A percentile compares a stretch with the other conserved stretches of the same genome.
These are phyloP conservation scores for Malassezia obtusa DNA, from an alignment of 1,284 basidiomycete species.

Conservation along the genomic window DNA sequence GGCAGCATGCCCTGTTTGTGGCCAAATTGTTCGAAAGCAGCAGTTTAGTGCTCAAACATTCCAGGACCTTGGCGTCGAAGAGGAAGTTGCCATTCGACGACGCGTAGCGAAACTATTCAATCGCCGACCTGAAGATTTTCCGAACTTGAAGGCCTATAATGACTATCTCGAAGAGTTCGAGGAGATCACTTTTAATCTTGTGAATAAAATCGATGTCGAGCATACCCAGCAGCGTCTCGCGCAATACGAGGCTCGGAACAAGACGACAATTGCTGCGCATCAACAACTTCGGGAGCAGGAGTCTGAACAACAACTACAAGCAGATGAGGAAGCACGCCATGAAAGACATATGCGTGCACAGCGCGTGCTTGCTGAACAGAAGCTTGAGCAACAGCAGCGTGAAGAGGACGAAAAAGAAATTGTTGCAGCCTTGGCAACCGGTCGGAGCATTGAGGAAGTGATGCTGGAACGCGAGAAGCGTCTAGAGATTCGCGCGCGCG, in stretches of 20 bases:
- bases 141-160: conserved; percentile 72
- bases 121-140: conserved; percentile 82
- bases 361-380: conserved; percentile 29
- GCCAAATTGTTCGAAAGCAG: conserved; percentile 76
- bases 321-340: conserved; percentile 27
- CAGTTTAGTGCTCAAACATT: conserved; percentile 95
- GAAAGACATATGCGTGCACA: conserved; percentile 29
- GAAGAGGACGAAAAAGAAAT: conserved; percentile 34
- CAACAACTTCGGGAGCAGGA: conserved; percentile 31
- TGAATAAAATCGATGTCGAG: conserved; percentile 76
- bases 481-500: conserved; percentile 10
- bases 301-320: conserved; percentile 23
- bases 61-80: conserved; percentile 89
- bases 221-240: conserved; percentile 75
- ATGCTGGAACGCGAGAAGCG: conserved; percentile 25
- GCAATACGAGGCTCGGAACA: conserved; percentile 57
- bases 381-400: conserved; percentile 25
- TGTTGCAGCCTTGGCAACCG: conserved; percentile 32
- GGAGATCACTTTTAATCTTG: conserved; percentile 90
- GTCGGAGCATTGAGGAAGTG: conserved; percentile 29
- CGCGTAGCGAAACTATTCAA: conserved; percentile 75
- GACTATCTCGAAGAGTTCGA: conserved; percentile 94
- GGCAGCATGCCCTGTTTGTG: conserved; percentile 89
- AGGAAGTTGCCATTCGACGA: conserved; percentile 80
- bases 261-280: conserved; percentile 26